Evolutionary conservation across 257 asterid species (phyloP), one percentile per base, ranked within the genome.

Genomic region (Solanum sitiens): DNA sequence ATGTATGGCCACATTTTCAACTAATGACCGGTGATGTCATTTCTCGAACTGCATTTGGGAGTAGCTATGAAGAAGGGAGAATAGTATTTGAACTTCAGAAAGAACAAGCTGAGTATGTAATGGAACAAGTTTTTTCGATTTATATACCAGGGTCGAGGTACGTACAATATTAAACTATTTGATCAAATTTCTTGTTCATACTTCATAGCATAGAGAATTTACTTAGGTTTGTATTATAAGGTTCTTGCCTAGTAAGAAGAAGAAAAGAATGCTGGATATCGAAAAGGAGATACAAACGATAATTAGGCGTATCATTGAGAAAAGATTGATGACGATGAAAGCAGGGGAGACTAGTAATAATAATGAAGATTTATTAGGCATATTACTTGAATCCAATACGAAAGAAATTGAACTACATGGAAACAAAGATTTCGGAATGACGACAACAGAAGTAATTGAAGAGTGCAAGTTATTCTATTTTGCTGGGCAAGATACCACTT

Each of bases 401-500:
- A 79, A 25, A 30, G 89, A 87, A 76, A 89, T 89, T 37, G 40
- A 85, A 65, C 67, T 21, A 20, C 82, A 77, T 5, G 65, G 88
- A 6, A 47, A 39, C 37, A 86, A 80, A 4, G 59, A 44, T 8
- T 87, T 18, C 10, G 91, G 91, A 6, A 83, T 89, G 84, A 87
- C 86, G 13, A 61, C 56, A 4, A 0, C 3, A 18, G 89, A 87
- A 5, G 86, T 93, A 1, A 84, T 93, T 3, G 91, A 93, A 30
- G 95, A 93, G 33, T 93, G 94, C 92, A 91, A 89, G 79, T 82
- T 93, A n/a, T 92, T 93, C 87, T 90, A 92, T 86, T 91, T 91
- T 74, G 93, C 92, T 7, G 93, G 95, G 2, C 95, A 94, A 77
- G 98, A 94, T 42, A 93, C 93, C 7, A 93, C 95, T 8, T 91